Evolutionary conservation across 495 filamentous ascomycete genomes (phyloP).

Genomic region (Xylaria telfairii): DNA sequence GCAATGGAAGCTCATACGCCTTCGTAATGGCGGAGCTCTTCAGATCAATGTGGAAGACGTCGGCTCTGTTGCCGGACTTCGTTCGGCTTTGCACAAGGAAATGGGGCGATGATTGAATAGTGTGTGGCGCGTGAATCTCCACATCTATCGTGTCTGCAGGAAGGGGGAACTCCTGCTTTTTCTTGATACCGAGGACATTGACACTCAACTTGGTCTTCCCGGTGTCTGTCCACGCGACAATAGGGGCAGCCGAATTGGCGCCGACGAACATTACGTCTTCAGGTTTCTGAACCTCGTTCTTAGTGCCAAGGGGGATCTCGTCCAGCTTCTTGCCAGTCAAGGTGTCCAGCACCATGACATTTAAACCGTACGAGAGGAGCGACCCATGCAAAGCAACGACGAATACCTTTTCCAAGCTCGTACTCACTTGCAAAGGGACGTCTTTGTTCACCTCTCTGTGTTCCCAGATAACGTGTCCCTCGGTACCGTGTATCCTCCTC

Average conservation of each 20-base stretch:
- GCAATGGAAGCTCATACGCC: conserved; percentile 74
- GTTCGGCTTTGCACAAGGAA: conserved; percentile 87
- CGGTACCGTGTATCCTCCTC: conserved; percentile 71
- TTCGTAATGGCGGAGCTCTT: conserved; percentile 68
- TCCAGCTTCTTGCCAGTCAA: conserved; percentile 70
- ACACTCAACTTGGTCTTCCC: conserved; percentile 70
- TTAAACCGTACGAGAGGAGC: conserved; percentile 71
- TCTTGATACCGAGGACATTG: conserved; percentile 81
- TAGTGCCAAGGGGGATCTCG: conserved; percentile 71
- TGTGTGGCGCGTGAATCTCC: conserved; percentile 73
- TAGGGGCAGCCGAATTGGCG: conserved; percentile 78
- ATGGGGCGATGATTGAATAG: conserved; percentile 72
- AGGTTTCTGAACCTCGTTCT: conserved; percentile 69
- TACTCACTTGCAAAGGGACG: conserved; percentile 77
- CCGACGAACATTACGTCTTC: conserved; percentile 81
- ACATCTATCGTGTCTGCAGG: conserved; percentile 70
- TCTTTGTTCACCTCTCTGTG: conserved; percentile 70
- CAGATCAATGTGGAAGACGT: conserved; percentile 83
- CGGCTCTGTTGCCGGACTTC: conserved; percentile 72
- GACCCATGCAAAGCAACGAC: conserved; percentile 77
- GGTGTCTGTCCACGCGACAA: conserved; percentile 84
- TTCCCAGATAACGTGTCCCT: conserved; percentile 81
- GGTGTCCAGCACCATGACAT: conserved; percentile 73
- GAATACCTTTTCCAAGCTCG: conserved; percentile 74
- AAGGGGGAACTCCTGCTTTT: conserved; percentile 56